A percentile compares a stretch with the other conserved stretches of the same genome.
These are phyloP conservation scores for Kodamaea leandrae DNA, from an alignment of 805 yeast genomes.

Conservation along the genomic window DNA sequence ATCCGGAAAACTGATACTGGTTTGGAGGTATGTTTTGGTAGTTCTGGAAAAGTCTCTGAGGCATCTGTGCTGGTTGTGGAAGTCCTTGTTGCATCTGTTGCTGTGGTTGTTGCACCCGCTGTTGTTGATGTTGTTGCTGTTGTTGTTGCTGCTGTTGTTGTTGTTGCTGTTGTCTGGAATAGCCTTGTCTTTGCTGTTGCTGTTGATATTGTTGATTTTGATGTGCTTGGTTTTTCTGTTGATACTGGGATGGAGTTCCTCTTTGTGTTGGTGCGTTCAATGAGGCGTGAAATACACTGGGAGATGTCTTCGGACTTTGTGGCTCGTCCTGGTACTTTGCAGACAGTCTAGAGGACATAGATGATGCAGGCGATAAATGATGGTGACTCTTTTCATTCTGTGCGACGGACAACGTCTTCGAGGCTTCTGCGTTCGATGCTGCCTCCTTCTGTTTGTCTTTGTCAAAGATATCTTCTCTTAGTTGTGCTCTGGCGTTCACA, in stretches of 20 bases:
- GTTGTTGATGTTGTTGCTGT: constrained; percentile 11
- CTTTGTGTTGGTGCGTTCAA: constrained; percentile 11
- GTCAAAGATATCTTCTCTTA: constrained; percentile 39
- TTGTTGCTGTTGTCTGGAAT: constrained; percentile 4
- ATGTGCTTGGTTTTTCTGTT: constrained; percentile 9
- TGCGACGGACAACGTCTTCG: constrained; percentile 11
- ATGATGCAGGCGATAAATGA: constrained; percentile 35
- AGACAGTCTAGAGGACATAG: constrained; percentile 33
- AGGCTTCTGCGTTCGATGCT: constrained; percentile 2
- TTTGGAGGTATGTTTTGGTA: constrained; percentile 13
- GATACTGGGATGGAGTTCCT: constrained; percentile 2
- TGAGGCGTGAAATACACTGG: constrained; percentile 16
- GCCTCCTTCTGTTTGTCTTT: constrained; percentile 13
- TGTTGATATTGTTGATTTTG: constrained; percentile 9
- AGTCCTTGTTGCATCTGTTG: constrained; percentile 11
- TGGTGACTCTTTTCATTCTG: constrained; percentile 12
- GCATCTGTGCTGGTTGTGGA: constrained; percentile 9
- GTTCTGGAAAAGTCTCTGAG: constrained; percentile 15
- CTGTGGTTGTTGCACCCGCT: constrained; percentile 7
- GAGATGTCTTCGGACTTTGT: constrained; percentile 42
- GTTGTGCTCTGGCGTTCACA: constrained; percentile 16
- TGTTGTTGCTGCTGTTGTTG: constrained; percentile 10
- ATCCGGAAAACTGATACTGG: constrained; percentile 14
- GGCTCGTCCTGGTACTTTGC: constrained; percentile 32
- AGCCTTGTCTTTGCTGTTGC: constrained; percentile 8